Base-by-base conservation (phyloP, 352 stramenopile species). In the Pythium insidiosum region DNA sequence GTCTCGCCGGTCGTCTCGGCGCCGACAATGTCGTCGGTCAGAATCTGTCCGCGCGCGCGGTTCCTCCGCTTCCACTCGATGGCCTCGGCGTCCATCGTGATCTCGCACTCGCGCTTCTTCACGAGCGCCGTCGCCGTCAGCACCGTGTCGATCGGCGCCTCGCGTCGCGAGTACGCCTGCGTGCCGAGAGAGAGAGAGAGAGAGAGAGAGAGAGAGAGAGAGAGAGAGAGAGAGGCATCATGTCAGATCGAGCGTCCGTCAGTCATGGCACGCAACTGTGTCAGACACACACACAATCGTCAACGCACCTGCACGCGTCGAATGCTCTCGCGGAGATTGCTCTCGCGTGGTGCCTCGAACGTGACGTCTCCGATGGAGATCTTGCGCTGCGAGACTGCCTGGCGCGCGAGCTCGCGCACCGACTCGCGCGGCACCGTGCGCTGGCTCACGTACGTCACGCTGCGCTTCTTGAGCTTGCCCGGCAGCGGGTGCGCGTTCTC, bases 11-110 rank as follows among this genome's bases (percentile, higher is more conserved):
- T 33, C 11, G 65, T 33, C 45, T 85, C 62, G 6, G 79, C 79
- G 5, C 69, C 79, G 15, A 91, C 79, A 16, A 91, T 62, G 43
- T 91, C 79, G 50, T 91, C 79, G 24, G 79, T 91, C 22, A 72
- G 43, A 21, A 91, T 49, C 20, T 50, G 45, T 16, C 74, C 71
- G 21, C 73, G 57, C 21, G 66, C 43, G 23, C 41, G 61, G 25
- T 75, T 73, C 16, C 43, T 70, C 30, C 43, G 42, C 43, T 51
- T 50, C 79, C 79, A 91, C 16, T 57, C 63, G 37, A 91, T 72
- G 9, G 52, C 55, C 23, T 88, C 76, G 2, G 67, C 63, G 50
- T 84, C 69, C 38, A 91, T 63, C n/a, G 49, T 60, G 19, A 91
- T 52, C 51, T 77, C 64, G 42, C 62, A 86, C 37, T 65, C 59